Evolutionary conservation across 2,329 filamentous ascomycete species (phyloP), one percentile per base, ranked within the genome.

Genomic region (Aspergillus terreus): DNA sequence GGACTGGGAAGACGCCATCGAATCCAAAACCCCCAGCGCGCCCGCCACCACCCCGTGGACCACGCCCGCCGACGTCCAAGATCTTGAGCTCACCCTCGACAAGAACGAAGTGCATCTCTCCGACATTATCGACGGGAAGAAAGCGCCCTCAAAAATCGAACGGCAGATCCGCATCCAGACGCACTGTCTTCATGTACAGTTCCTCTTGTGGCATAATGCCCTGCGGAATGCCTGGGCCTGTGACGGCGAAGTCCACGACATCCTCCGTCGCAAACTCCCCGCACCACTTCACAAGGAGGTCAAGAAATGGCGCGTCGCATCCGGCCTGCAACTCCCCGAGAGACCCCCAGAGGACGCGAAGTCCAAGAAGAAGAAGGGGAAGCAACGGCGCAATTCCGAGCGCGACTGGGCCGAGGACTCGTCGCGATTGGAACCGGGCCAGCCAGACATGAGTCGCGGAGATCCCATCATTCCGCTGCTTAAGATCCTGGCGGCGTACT

Each of bases 181-280:
- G 0, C 94, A 99, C 70, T 88, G 89, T 60, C 79, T 96, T 59
- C 94, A 99, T 70, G 91, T 97, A 2, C 85, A 95, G 66, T 82
- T 85, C 47, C 76, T 99, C 14, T 80, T 99, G 53, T 96, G 87
- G 79, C 92, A 97, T 67, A 97, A 97, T 65, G 82, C 89, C 0
- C 72, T 94, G 12, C 83, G 89, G 40, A 96, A 97, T 67, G 78
- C 83, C 0, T 97, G 92, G 86, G 73, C 91, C 17, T 89, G 89
- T 59, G 88, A 97, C 61, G 69, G 79, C 3, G 82, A 88, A 55
- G 78, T 95, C 0, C 89, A 94, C 55, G 83, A 84, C 10, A 87
- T 85, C 14, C 77, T 96, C 65, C 78, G 94, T 4, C 83, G 84
- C n/a, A 85, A 90, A 51, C 63, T 96, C 6, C 80, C 88, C 0